Conservation (phyloP, 192 early-diverging fungal genomes). For the Entomortierella lignicola region DNA sequence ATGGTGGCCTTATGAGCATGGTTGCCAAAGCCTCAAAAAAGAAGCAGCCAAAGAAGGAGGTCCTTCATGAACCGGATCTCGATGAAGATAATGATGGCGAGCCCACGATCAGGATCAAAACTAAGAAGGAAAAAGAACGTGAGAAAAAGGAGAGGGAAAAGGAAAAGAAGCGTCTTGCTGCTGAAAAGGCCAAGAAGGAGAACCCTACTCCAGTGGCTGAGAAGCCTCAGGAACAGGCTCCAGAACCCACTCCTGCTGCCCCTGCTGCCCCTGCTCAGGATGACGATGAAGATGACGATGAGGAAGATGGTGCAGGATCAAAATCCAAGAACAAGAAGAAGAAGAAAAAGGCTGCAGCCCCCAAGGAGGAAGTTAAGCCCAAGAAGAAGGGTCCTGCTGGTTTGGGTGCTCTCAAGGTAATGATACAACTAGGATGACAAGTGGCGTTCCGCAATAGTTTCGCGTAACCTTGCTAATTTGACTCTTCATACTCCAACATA, state of each 20-base stretch:
- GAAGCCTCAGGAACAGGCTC: conserved; percentile 44
- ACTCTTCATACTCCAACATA: conserved; percentile 15
- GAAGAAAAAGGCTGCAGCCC: conserved; percentile 65
- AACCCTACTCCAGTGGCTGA: conserved; percentile 42
- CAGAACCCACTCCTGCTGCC: conserved; percentile 53
- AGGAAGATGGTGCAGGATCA: conserved; percentile 54
- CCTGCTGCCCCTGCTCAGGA: conserved; percentile 39
- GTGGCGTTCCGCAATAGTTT: too few species aligned
- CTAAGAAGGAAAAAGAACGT: conserved; percentile 91
- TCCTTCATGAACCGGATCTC: conserved; percentile 21
- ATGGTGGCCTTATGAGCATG: conserved; percentile 76
- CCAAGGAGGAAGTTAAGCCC: conserved; percentile 63
- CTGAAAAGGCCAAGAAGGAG: conserved; percentile 59
- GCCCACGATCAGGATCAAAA: conserved; percentile 66
- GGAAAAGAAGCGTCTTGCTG: conserved; percentile 62
- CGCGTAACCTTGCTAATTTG: too few species aligned
- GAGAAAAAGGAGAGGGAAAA: conserved; percentile 83
- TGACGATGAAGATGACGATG: conserved; percentile 55
- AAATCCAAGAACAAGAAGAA: conserved; percentile 70
- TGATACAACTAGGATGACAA: not conserved
- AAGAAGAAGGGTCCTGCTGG: conserved; percentile 69
- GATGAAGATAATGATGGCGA: conserved; percentile 59
- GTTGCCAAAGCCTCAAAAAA: conserved; percentile 57
- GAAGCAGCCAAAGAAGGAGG: conserved; percentile 44
- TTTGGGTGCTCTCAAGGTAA: conserved; percentile 66